A percentile compares a stretch with the other conserved stretches of the same genome.
phyloP scores from a whole-genome alignment of 768 basidiomycete species.

The Suillus paluster region DNA sequence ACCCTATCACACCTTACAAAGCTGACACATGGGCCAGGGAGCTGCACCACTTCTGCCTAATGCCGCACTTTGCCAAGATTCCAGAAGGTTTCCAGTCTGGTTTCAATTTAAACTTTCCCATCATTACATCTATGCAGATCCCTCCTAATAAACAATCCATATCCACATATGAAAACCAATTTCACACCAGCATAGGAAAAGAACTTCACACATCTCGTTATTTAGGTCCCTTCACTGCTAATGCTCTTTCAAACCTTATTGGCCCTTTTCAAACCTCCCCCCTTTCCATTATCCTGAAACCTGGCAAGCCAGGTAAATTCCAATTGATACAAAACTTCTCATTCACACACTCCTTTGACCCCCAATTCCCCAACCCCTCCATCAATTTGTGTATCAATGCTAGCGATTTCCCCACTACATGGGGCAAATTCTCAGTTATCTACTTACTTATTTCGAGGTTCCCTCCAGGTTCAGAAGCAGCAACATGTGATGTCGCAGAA shows the following conservation, averaged over 20 bases:
- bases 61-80: not conserved
- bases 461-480: conserved; percentile 37
- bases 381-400: conserved; percentile 41
- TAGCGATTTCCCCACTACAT: conserved; percentile 42
- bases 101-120: conserved; percentile 17
- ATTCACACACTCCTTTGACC: conserved; percentile 16
- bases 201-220: conserved; percentile 11
- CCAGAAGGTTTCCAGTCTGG: not conserved
- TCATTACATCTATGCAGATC: not conserved
- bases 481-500: conserved; percentile 35
- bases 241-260: conserved; percentile 4
- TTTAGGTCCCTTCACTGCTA: conserved; percentile 15
- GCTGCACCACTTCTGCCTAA: not conserved
- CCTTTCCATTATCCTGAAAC: conserved; percentile 39
- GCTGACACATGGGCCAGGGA: conserved; percentile 10
- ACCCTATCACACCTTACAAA: conserved; percentile 12
- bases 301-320: conserved; percentile 36
- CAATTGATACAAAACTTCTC: conserved; percentile 45
- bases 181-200: not conserved
- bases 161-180: not conserved
- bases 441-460: conserved; percentile 28
- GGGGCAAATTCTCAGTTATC: conserved; percentile 45
- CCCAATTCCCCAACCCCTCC: conserved; percentile 18
- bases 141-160: conserved; percentile 18
- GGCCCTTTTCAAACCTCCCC: conserved; percentile 25